Evolutionary conservation across 2,329 filamentous ascomycete genomes (phyloP).

Genomic region (Cladosporium phlei): DNA sequence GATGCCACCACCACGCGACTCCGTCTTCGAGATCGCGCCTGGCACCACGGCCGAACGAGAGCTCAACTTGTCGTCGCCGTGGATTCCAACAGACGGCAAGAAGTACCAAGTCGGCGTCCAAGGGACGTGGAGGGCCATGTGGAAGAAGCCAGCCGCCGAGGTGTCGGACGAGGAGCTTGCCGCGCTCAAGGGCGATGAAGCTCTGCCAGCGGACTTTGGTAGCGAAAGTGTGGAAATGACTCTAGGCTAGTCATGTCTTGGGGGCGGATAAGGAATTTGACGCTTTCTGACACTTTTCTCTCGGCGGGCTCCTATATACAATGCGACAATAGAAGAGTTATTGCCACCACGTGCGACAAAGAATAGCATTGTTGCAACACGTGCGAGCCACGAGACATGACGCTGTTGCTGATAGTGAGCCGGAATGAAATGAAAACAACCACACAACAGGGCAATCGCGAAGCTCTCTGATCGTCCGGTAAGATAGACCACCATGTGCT

Average conservation of each 20-base stretch:
- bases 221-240: conserved; percentile 13
- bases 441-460: too few species aligned
- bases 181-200: conserved; percentile 16
- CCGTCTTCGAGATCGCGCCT: conserved; percentile 33
- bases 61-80: conserved; percentile 29
- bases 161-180: conserved; percentile 20
- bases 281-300: neutral
- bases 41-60: conserved; percentile 30
- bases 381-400: too few species aligned
- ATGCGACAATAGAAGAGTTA: too few species aligned
- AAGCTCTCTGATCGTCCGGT: too few species aligned
- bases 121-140: conserved; percentile 34
- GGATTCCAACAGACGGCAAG: conserved; percentile 24
- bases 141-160: conserved; percentile 23
- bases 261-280: conserved; percentile 2
- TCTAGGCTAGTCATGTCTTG: conserved; percentile 5
- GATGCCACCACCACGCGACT: conserved; percentile 33
- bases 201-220: conserved; percentile 14
- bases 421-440: too few species aligned
- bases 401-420: too few species aligned
- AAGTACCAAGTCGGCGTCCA: conserved; percentile 33
- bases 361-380: too few species aligned
- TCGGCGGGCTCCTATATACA: neutral
- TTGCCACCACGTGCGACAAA: too few species aligned
- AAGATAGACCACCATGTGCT: too few species aligned